phyloP scores from a whole-genome alignment of 2,329 filamentous ascomycete species.

The Juglanconis juglandina region DNA sequence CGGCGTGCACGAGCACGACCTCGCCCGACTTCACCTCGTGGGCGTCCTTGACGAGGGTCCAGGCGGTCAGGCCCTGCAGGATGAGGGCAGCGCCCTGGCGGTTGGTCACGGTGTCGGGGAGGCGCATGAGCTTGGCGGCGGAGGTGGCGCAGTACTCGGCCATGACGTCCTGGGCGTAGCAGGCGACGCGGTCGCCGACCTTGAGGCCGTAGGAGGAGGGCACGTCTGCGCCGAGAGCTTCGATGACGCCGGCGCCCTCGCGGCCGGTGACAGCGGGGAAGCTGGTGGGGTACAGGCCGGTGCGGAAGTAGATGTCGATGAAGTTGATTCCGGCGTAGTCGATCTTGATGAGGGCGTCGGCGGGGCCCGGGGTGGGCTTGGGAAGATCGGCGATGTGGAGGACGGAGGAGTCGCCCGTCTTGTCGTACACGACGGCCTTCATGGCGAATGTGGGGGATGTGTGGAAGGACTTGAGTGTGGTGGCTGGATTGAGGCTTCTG shows the following conservation, averaged over 20 bases:
- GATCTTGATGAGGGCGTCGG: slow-evolving; percentile 16
- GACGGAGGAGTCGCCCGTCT: slow-evolving; percentile 18
- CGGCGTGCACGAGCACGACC: slow-evolving; percentile 76
- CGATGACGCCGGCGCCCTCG: slow-evolving; percentile 63
- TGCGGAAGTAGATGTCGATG: slow-evolving; percentile 67
- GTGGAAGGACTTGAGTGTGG: neutral
- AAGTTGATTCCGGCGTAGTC: slow-evolving; percentile 19
- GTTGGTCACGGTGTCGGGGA: slow-evolving; percentile 60
- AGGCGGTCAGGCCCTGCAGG: slow-evolving; percentile 78
- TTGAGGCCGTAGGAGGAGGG: slow-evolving; percentile 52
- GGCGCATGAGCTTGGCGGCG: slow-evolving; percentile 53
- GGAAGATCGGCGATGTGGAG: slow-evolving; percentile 16
- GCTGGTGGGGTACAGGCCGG: slow-evolving; percentile 69
- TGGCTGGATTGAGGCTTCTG: slow-evolving; percentile 11
- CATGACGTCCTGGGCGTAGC: slow-evolving; percentile 55
- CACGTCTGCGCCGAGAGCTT: slow-evolving; percentile 57
- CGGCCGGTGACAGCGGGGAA: slow-evolving; percentile 73
- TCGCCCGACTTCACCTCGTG: slow-evolving; percentile 23
- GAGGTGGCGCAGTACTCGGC: slow-evolving; percentile 55
- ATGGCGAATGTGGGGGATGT: slow-evolving; percentile 1
- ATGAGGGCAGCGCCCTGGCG: slow-evolving; percentile 66
- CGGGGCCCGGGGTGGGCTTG: slow-evolving; percentile 12
- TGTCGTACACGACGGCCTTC: slow-evolving; percentile 17
- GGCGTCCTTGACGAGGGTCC: slow-evolving; percentile 74
- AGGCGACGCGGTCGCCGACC: slow-evolving; percentile 66